Conservation (phyloP, 2,329 filamentous ascomycete genomes). For the Cercospora sojina region DNA sequence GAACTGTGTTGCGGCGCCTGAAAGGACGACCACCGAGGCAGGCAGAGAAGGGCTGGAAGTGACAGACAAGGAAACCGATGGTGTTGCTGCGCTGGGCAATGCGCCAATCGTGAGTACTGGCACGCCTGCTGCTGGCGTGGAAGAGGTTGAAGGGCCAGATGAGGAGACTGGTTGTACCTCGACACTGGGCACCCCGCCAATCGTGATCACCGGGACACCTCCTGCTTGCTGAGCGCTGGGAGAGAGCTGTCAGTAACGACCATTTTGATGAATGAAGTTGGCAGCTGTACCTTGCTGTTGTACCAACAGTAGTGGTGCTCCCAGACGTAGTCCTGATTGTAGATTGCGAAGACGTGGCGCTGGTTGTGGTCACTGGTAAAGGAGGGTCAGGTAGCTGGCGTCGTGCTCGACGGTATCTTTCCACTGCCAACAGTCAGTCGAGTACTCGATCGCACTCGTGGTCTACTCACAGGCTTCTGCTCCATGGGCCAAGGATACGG, state of each 20-base stretch:
- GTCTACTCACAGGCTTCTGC: neutral
- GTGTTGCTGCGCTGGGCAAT: neutral
- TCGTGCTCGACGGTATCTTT: neutral
- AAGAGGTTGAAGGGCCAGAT: neutral
- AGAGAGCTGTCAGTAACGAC: neutral
- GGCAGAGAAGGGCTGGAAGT: neutral
- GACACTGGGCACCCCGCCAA: neutral
- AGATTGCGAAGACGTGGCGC: too few relatives aligned
- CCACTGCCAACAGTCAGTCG: neutral
- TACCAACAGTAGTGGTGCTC: neutral
- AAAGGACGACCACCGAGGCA: neutral
- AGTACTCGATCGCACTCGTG: neutral
- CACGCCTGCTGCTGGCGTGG: neutral
- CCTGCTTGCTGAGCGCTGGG: neutral
- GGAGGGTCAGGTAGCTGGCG: neutral
- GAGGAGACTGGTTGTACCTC: neutral
- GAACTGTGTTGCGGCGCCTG: neutral
- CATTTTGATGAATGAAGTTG: neutral
- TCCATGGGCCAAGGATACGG: slow-evolving; percentile 11
- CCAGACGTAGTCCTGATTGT: neutral
- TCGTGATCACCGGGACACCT: neutral
- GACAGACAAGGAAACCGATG: neutral
- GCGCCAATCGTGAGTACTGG: neutral
- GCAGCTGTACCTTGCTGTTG: neutral
- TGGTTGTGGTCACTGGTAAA: too few relatives aligned